Base-by-base conservation (phyloP, 208 protist species). In the Leishmania turanica region DNA sequence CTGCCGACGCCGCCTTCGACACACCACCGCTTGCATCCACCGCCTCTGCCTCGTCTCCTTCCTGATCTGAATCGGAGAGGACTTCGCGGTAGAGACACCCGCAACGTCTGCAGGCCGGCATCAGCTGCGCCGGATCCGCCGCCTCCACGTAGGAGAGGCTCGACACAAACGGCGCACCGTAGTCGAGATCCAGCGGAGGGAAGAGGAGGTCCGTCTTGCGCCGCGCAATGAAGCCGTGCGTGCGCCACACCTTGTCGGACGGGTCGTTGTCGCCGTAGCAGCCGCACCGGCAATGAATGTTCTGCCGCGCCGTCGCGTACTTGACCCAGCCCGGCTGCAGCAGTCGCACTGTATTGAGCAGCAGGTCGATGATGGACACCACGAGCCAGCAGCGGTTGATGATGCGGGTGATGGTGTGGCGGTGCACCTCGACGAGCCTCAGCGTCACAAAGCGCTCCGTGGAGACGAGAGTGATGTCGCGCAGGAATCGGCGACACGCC, bases 291-390 rank as follows among this genome's bases (percentile, higher is more conserved):
- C 85, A 92, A 21, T 68, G 79, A 15, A 89, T 78, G 80, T 88
- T 92, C 82, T 96, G 87, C 58, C 92, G 84, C 5, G 86, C 92
- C 31, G 85, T 91, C n/a, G 91, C 85, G 81, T 95, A 97, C 84
- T 88, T 83, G 51, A 83, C 82, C 94, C 94, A 97, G 49, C 94
- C 94, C 0, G 75, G 77, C 69, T 93, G 69, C 42, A 87, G 69
- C 60, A 97, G 86, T 4, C 94, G 91, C 24, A 90, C 86, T 54
- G 91, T 95, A 85, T 96, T 97, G 17, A 97, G 84, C 34, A 94
- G 49, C 3, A 97, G 49, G 78, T 97, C 94, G 76, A 96, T 93
- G 56, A 85, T 45, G 13, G 94, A 76, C 45, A 95, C 88, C 34
- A 95, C 60, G 0, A 97, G 65, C 92, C 94, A 97, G 47, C 92